A percentile compares a stretch with the other conserved stretches of the same genome.
phyloP scores from a whole-genome alignment of 1,139 yeast species.

The Saccharomyces hybrid region DNA sequence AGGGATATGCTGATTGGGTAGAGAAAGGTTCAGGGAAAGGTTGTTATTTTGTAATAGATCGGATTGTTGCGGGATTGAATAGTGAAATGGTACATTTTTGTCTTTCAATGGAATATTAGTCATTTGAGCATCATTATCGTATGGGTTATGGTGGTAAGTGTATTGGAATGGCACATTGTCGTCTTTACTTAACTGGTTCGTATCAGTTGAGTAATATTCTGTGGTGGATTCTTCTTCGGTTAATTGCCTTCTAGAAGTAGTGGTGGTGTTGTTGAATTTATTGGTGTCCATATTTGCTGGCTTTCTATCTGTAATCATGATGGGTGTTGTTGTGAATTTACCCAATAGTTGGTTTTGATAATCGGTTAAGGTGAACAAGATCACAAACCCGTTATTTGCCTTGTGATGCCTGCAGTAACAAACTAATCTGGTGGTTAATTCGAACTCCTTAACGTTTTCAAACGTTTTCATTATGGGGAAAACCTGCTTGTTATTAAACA shows the following conservation, averaged over 20 bases:
- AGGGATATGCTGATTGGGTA: slow-evolving; percentile 24
- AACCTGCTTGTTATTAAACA: slow-evolving; percentile 85
- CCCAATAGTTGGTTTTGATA: slow-evolving; percentile 57
- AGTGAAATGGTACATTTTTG: neutral
- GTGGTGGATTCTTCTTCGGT: slow-evolving; percentile 4
- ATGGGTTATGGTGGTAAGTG: neutral
- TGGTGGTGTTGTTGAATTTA: slow-evolving; percentile 1
- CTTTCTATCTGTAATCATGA: slow-evolving; percentile 91
- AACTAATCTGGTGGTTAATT: slow-evolving; percentile 77
- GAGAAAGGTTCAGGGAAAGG: slow-evolving; percentile 1
- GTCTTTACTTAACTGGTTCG: neutral
- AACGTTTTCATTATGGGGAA: slow-evolving; percentile 64
- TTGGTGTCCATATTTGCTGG: slow-evolving; percentile 32
- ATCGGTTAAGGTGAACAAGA: slow-evolving; percentile 65
- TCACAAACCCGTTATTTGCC: slow-evolving; percentile 68
- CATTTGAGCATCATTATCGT: neutral
- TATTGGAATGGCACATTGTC: neutral
- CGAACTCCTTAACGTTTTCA: slow-evolving; percentile 38
- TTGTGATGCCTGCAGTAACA: slow-evolving; percentile 95
- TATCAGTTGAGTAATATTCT: slow-evolving; percentile 3
- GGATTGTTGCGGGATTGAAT: slow-evolving; percentile 2
- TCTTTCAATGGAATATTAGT: neutral
- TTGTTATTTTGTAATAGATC: slow-evolving; percentile 2
- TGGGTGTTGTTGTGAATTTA: slow-evolving; percentile 60
- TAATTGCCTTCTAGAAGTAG: neutral